Evolutionary conservation across 257 asterid genomes (phyloP).

Genomic region (Scutellaria barbata): DNA sequence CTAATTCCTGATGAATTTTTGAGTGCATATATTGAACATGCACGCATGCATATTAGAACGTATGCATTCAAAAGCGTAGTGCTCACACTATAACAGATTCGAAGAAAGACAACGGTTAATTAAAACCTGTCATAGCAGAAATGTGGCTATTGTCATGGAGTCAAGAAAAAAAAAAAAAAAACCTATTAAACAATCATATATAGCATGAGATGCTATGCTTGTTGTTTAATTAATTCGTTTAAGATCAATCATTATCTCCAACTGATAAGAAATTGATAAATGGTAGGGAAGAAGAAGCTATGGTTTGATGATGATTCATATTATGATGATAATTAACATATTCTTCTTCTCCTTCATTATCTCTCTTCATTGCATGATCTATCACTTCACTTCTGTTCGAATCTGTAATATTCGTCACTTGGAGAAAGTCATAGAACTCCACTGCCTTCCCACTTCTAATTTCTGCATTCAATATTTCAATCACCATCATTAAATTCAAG

Average conservation of each 20-base stretch:
- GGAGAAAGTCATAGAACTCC: slow-evolving; percentile 64
- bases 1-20: no score
- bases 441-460: slow-evolving; percentile 37
- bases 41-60: no score
- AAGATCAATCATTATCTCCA: background rate
- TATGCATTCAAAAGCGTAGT: no score
- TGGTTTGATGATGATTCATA: background rate
- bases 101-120: no score
- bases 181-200: no score
- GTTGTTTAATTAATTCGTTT: no score
- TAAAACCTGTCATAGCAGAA: no score
- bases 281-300: slow-evolving; percentile 17
- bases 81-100: no score
- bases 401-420: slow-evolving; percentile 48
- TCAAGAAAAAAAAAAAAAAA: no score
- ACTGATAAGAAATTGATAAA: slow-evolving; percentile 51
- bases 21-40: no score
- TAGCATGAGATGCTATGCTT: no score
- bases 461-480: slow-evolving; percentile 49
- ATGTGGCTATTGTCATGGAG: no score
- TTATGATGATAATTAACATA: background rate
- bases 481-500: background rate
- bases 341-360: slow-evolving; percentile 24
- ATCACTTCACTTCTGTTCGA: slow-evolving; percentile 66
- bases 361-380: slow-evolving; percentile 46